These are phyloP conservation scores for Fusarium sp. DNA, from an alignment of 2,329 filamentous ascomycete species.

Conservation along the genomic window DNA sequence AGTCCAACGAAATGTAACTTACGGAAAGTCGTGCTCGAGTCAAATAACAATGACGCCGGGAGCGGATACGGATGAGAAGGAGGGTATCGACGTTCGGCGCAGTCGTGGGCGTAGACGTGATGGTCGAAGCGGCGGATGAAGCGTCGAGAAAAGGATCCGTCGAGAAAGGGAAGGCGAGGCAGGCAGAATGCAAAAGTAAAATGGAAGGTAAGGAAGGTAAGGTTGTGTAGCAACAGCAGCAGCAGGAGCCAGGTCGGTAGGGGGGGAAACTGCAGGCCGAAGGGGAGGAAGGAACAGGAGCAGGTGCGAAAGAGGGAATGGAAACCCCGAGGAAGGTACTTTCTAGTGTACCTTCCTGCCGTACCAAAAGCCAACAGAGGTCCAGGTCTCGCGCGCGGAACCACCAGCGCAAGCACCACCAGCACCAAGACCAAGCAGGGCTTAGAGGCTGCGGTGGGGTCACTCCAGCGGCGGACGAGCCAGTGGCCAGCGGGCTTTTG, in stretches of 20 bases:
- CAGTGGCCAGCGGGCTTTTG: conserved; percentile 14
- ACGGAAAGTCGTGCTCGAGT: conserved; percentile 39
- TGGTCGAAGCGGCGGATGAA: conserved; percentile 40
- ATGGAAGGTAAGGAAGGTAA: conserved; percentile 35
- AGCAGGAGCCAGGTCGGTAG: conserved; percentile 34
- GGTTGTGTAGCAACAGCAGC: conserved; percentile 26
- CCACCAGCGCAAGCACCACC: conserved; percentile 6
- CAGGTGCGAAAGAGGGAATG: conserved; percentile 11
- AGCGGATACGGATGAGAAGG: conserved; percentile 35
- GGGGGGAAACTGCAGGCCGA: conserved; percentile 42
- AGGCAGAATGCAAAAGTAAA: conserved; percentile 24
- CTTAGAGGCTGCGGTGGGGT: conserved; percentile 31
- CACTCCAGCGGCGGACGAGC: conserved; percentile 9
- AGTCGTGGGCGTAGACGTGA: conserved; percentile 25
- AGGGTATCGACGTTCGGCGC: conserved; percentile 37
- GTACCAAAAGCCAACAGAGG: conserved; percentile 31
- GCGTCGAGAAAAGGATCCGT: conserved; percentile 42
- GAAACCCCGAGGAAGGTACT: conserved; percentile 20
- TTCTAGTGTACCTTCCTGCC: neutral
- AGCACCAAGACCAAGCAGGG: conserved; percentile 26
- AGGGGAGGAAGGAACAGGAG: conserved; percentile 26
- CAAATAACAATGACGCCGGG: conserved; percentile 35
- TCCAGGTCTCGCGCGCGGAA: conserved; percentile 24
- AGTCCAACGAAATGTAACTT: conserved; percentile 26
- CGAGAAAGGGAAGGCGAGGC: conserved; percentile 23